Conservation (phyloP, 23 red algal species). For the Gracilariopsis chorda region DNA sequence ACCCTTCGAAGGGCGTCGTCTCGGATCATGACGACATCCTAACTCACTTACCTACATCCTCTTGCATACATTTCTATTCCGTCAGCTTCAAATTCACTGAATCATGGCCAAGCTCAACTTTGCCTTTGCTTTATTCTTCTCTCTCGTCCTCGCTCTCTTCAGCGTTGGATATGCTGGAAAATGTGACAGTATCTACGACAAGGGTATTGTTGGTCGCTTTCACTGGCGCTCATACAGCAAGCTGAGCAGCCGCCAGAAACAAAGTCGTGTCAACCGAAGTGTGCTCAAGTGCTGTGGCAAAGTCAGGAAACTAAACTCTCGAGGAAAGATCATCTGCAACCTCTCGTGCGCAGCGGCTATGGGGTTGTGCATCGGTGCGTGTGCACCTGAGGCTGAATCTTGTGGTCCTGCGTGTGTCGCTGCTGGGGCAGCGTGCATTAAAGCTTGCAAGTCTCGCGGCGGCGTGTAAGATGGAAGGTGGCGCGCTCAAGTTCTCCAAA, state of each 20-base stretch:
- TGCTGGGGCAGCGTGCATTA: neutral
- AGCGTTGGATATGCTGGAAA: neutral
- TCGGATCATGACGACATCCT: no score
- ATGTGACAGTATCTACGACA: conserved; percentile 1
- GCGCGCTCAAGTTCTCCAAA: no score
- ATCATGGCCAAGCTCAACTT: no score
- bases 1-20: no score
- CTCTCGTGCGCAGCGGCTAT: neutral
- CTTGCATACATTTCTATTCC: no score
- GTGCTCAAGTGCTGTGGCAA: conserved; percentile 2
- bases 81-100: no score
- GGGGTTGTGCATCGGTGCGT: neutral
- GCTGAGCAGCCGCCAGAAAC: neutral
- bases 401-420: neutral
- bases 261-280: neutral
- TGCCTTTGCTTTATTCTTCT: neutral
- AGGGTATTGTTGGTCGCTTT: neutral
- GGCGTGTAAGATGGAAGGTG: neutral
- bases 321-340: neutral
- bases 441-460: neutral
- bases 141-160: neutral
- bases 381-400: neutral
- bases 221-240: neutral
- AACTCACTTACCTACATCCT: no score
- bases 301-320: neutral